These are phyloP conservation scores for Xylariales sp. DNA, from an alignment of 2,329 filamentous ascomycete species.

Conservation along the genomic window DNA sequence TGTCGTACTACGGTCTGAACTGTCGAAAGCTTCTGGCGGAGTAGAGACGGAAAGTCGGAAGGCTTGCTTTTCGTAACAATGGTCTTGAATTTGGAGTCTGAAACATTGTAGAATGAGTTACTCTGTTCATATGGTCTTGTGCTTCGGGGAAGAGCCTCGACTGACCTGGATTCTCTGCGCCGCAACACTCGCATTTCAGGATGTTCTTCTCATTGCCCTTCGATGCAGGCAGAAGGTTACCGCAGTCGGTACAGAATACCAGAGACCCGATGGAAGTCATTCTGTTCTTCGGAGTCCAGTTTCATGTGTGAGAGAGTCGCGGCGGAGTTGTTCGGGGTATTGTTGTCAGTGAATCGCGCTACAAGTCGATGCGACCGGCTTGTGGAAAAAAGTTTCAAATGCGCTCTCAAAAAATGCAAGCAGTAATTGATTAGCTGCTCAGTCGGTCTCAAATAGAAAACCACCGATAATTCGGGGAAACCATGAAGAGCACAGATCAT, in stretches of 20 bases:
- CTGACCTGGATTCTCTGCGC: slow-evolving; percentile 75
- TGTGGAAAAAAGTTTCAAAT: slow-evolving; percentile 5
- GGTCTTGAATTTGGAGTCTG: slow-evolving; percentile 36
- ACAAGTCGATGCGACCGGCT: too few species aligned
- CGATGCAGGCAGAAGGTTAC: slow-evolving; percentile 79
- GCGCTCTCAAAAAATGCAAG: slow-evolving; percentile 3
- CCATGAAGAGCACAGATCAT: too few species aligned
- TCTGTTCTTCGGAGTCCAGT: slow-evolving; percentile 15
- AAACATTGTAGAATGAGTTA: background rate
- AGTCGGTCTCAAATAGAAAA: too few species aligned
- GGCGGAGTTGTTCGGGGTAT: too few species aligned
- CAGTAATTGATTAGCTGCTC: too few species aligned
- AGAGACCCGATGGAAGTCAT: slow-evolving; percentile 91
- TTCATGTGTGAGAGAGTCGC: background rate
- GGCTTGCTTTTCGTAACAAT: slow-evolving; percentile 83
- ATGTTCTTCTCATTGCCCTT: slow-evolving; percentile 71
- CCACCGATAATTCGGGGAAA: too few species aligned
- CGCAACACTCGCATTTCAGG: slow-evolving; percentile 81
- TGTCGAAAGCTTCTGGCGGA: slow-evolving; percentile 82
- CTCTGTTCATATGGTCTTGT: background rate
- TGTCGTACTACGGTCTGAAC: slow-evolving; percentile 76
- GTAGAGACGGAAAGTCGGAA: slow-evolving; percentile 82
- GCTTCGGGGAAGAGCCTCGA: too few species aligned
- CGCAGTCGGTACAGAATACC: slow-evolving; percentile 89
- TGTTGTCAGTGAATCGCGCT: background rate